Percentiles rank a stretch among this genome's conserved stretches.
Conservation (phyloP, 2,329 filamentous ascomycete species). For the Clarireedia paspali region DNA sequence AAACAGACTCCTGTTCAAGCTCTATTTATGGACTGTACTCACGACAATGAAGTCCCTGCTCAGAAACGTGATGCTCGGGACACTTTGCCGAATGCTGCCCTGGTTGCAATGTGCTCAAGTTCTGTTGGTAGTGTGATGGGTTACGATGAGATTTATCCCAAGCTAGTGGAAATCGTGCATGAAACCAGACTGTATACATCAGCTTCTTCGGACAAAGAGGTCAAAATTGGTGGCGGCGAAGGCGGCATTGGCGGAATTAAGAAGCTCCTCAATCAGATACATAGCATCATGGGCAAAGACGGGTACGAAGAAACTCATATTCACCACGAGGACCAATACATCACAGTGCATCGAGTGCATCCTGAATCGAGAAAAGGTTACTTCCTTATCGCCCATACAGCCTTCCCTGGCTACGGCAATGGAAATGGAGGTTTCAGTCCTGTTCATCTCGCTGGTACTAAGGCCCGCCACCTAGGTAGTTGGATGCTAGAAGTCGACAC, state of each 20-base stretch:
- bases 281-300: conserved; percentile 91
- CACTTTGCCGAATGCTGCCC: conserved; percentile 85
- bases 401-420: conserved; percentile 83
- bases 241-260: conserved; percentile 86
- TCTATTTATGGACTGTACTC: conserved; percentile 98
- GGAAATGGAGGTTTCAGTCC: conserved; percentile 74
- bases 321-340: conserved; percentile 91
- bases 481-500: conserved; percentile 89
- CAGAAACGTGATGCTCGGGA: conserved; percentile 93
- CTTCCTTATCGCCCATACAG: conserved; percentile 92
- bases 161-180: conserved; percentile 84
- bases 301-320: conserved; percentile 93
- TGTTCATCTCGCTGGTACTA: conserved; percentile 75
- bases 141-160: conserved; percentile 93
- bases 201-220: conserved; percentile 55
- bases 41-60: conserved; percentile 93
- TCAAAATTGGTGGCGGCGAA: conserved; percentile 62
- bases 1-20: conserved; percentile 86
- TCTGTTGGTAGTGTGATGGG: conserved; percentile 96
- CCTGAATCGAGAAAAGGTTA: conserved; percentile 88
- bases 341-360: conserved; percentile 93
- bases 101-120: conserved; percentile 93
- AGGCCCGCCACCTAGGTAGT: conserved; percentile 76
- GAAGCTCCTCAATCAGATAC: conserved; percentile 89
- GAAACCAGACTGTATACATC: conserved; percentile 82